Evolutionary conservation across 2,329 filamentous ascomycete genomes (phyloP).

Genomic region (Coniochaeta sp.): DNA sequence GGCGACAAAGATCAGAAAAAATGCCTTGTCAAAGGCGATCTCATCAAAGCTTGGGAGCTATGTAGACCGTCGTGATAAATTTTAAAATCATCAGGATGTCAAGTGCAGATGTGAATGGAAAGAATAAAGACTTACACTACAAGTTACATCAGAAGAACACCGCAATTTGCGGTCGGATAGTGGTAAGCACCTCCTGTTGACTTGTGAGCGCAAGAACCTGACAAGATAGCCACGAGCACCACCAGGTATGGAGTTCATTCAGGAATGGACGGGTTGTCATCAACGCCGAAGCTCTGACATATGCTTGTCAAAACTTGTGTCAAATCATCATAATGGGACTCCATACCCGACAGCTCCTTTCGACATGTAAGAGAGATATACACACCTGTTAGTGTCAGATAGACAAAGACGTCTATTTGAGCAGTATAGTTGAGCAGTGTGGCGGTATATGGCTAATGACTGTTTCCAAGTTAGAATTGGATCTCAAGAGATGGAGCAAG

Average conservation of each 20-base stretch:
- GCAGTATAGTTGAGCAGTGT: conserved; percentile 6
- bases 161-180: not conserved
- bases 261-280: conserved; percentile 38
- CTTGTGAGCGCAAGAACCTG: not conserved
- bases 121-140: not conserved
- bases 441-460: conserved; percentile 4
- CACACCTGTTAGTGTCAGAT: not conserved
- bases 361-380: not conserved
- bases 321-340: conserved; percentile 65
- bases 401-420: conserved; percentile 12
- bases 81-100: conserved; percentile 57
- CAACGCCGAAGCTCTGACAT: conserved; percentile 73
- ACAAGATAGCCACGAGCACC: not conserved
- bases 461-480: not conserved
- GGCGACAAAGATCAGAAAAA: conserved; percentile 18
- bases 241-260: conserved; percentile 15
- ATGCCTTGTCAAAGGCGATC: conserved; percentile 69
- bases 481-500: conserved; percentile 3
- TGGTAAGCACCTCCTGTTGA: not conserved
- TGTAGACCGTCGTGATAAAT: conserved; percentile 84
- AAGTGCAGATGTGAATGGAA: conserved; percentile 15
- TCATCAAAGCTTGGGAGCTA: conserved; percentile 74
- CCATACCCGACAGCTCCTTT: not conserved
- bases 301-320: conserved; percentile 91
- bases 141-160: not conserved